These are phyloP conservation scores for Halenospora varia DNA, from an alignment of 495 filamentous ascomycete species.

Conservation along the genomic window DNA sequence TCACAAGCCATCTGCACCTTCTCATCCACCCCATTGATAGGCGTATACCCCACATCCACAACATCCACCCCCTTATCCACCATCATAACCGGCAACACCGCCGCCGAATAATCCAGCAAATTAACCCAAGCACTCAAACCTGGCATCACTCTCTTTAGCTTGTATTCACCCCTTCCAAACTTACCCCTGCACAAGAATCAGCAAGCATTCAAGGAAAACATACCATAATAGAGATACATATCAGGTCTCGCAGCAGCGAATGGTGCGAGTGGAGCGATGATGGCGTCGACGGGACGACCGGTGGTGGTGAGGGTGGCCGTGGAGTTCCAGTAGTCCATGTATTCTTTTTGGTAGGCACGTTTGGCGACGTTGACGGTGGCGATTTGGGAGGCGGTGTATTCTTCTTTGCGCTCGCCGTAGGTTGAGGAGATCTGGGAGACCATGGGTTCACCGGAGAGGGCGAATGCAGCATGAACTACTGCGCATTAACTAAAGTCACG, in stretches of 20 bases:
- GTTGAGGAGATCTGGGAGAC: slow-evolving; percentile 35
- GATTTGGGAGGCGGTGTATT: slow-evolving; percentile 43
- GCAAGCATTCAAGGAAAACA: not conserved
- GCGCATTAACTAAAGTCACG: not conserved
- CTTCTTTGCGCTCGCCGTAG: slow-evolving; percentile 30
- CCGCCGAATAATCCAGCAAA: slow-evolving; percentile 61
- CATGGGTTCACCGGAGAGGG: slow-evolving; percentile 51
- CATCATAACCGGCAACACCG: slow-evolving; percentile 48
- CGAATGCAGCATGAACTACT: slow-evolving; percentile 35
- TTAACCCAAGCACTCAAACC: slow-evolving; percentile 48
- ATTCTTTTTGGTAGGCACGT: slow-evolving; percentile 56
- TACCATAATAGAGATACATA: slow-evolving; percentile 43
- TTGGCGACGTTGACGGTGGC: slow-evolving; percentile 53
- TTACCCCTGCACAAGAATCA: slow-evolving; percentile 2
- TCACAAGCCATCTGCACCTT: slow-evolving; percentile 16
- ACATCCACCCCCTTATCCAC: slow-evolving; percentile 29
- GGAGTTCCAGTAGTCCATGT: slow-evolving; percentile 63
- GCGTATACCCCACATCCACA: slow-evolving; percentile 23
- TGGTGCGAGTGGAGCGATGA: slow-evolving; percentile 33
- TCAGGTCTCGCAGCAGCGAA: slow-evolving; percentile 37
- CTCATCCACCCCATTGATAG: slow-evolving; percentile 38
- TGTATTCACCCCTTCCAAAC: slow-evolving; percentile 8
- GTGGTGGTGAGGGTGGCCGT: slow-evolving; percentile 50
- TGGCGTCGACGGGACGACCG: slow-evolving; percentile 52
- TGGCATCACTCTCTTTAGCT: slow-evolving; percentile 15